Percentiles rank a stretch among this genome's conserved stretches.
phyloP scores from a whole-genome alignment of 202 grass and related monocot genomes.

The Musa balbisiana region DNA sequence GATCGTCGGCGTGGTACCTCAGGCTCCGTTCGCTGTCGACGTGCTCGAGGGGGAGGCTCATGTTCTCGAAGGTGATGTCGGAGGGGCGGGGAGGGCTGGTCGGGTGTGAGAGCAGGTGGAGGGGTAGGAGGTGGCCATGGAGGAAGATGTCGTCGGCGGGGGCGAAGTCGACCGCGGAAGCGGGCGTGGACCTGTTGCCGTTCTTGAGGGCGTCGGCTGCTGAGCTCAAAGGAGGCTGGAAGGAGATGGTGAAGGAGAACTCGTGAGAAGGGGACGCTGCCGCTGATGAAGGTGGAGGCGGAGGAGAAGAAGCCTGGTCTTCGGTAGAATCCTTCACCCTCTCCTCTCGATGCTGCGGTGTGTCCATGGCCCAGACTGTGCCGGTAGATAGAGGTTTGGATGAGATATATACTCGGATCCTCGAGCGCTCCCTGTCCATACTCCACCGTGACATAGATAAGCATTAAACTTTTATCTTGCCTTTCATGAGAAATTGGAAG shows the following conservation, averaged over 20 bases:
- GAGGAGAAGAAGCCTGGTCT: not conserved
- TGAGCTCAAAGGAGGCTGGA: constrained; percentile 3
- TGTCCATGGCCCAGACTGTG: not conserved
- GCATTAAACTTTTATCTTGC: not conserved
- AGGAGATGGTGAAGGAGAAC: constrained; percentile 37
- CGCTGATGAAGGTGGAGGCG: not conserved
- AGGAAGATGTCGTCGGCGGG: constrained; percentile 31
- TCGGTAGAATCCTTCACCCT: not conserved
- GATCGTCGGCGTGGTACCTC: not conserved
- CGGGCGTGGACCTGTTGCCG: not conserved
- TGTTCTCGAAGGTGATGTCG: constrained; percentile 42
- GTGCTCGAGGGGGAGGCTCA: constrained; percentile 19
- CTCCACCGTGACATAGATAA: not conserved
- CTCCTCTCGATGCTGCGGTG: not conserved
- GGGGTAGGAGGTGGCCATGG: constrained; percentile 24
- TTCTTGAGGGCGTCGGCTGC: not conserved
- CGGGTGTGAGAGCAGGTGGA: constrained; percentile 21
- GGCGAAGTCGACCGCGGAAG: constrained; percentile 20
- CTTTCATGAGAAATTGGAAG: no score
- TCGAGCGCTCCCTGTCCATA: not conserved
- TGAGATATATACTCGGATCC: not conserved
- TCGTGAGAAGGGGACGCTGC: constrained; percentile 8
- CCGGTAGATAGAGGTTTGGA: not conserved
- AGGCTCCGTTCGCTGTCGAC: constrained; percentile 1
- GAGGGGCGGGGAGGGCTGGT: constrained; percentile 8